These are phyloP conservation scores for Globomyces pollinis-pini DNA, from an alignment of 192 early-diverging fungal genomes.

Conservation along the genomic window DNA sequence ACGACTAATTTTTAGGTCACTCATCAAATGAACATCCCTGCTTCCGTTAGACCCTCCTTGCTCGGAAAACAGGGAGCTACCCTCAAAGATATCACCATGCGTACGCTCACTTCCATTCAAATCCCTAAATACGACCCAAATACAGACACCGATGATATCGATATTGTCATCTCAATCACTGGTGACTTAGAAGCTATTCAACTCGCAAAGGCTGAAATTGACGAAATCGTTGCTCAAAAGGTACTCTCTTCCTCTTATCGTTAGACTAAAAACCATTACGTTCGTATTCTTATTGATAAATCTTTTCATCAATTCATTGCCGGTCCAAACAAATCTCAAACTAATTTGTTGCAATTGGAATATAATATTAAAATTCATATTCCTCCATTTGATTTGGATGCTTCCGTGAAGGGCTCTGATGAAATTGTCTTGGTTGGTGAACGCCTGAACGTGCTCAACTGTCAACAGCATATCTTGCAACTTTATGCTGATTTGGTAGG, in stretches of 20 bases:
- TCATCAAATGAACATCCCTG: conserved; percentile 59
- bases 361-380: conserved; percentile 70
- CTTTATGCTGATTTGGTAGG: conserved; percentile 50
- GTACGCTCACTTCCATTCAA: conserved; percentile 67
- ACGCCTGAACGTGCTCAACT: conserved; percentile 56
- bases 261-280: conserved; percentile 59
- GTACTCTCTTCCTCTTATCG: conserved; percentile 29
- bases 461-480: conserved; percentile 52
- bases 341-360: conserved; percentile 52
- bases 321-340: conserved; percentile 60
- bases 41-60: conserved; percentile 70
- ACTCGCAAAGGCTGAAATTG: conserved; percentile 78
- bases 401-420: conserved; percentile 34
- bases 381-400: conserved; percentile 49
- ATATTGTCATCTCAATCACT: conserved; percentile 65
- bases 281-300: conserved; percentile 63
- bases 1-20: conserved; percentile 27
- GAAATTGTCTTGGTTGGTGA: conserved; percentile 76
- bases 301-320: conserved; percentile 77
- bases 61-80: conserved; percentile 77
- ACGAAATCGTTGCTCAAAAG: conserved; percentile 66
- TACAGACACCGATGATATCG: conserved; percentile 37
- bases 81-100: conserved; percentile 63
- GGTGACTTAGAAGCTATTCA: conserved; percentile 78
- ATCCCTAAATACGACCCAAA: conserved; percentile 51